Evolutionary conservation across 805 yeast species (phyloP).

Genomic region (Yamadazyma kitorensis): DNA sequence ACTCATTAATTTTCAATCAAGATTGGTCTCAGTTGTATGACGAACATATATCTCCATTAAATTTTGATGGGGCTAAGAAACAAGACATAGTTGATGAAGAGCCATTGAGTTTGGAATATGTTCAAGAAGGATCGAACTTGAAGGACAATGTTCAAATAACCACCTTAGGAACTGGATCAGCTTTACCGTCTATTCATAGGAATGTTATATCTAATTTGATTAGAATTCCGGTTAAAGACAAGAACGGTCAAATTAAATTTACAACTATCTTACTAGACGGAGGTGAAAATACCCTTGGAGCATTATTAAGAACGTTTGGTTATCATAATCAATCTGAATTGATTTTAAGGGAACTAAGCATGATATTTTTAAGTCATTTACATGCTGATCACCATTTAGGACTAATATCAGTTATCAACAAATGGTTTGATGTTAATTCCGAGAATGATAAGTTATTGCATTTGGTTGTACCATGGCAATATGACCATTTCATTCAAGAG

Average conservation of each 20-base stretch:
- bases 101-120: constrained; percentile 19
- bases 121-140: constrained; percentile 17
- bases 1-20: constrained; percentile 14
- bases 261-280: constrained; percentile 73
- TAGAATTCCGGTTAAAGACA: constrained; percentile 55
- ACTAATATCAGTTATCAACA: constrained; percentile 59
- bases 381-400: constrained; percentile 99
- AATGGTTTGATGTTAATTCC: constrained; percentile 55
- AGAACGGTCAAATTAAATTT: constrained; percentile 20
- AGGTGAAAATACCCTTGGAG: constrained; percentile 90
- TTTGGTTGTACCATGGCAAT: constrained; percentile 75
- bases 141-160: constrained; percentile 61
- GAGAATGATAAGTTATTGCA: constrained; percentile 40
- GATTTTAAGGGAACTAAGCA: constrained; percentile 57
- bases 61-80: constrained; percentile 14
- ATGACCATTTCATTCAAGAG: constrained; percentile 62
- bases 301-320: constrained; percentile 61
- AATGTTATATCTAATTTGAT: constrained; percentile 82
- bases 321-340: constrained; percentile 35
- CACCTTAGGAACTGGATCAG: constrained; percentile 91
- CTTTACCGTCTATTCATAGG: constrained; percentile 78
- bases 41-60: constrained; percentile 20
- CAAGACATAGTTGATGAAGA: constrained; percentile 16
- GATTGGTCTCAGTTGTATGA: constrained; percentile 34
- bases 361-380: constrained; percentile 79